Evolutionary conservation across 2,329 filamentous ascomycete species (phyloP), one percentile per base, ranked within the genome.

Genomic region (Colletotrichum filicis): DNA sequence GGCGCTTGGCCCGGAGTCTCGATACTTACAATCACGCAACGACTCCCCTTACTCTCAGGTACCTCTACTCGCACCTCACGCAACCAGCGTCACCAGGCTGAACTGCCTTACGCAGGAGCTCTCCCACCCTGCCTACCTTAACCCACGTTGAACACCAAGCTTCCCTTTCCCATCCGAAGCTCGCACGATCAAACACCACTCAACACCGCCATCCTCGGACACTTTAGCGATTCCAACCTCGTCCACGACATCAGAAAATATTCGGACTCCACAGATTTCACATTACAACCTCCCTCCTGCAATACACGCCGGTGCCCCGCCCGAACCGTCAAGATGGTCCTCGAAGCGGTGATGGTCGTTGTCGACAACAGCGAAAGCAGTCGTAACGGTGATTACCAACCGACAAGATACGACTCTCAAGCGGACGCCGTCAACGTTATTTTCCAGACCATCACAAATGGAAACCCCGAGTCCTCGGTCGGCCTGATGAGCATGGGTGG

Each of bases 301-400:
- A 32, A 63, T 60, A 49, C 8, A n/a, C 58, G 30, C 30, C 55
- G 32, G 46, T 26, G 30, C 28, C 67, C 65, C 76, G 61, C 59
- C 73, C 75, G 75, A 76, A 79, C 83, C 83, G 85, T 83, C 91
- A 95, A 89, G 81, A 99, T 99, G 97, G 94, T 93, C 86, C 92
- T 99, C 85, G 97, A 99, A 92, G 97, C 97, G 87, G 97, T 97
- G 76, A 98, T 99, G 95, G 94, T 99, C 84, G 92, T 98, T 89
- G 95, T 98, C 80, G 97, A 99, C 90, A 99, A 98, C 89, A 98
- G 95, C 88, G 97, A 99, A 88, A 95, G 94, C 87, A 97, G 95
- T 88, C 92, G 97, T 82, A 99, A 99, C 86, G 97, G 97, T 82
- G 97, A 99, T 84, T 90, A 89, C 83, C 93, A 94, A 81, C 96